Conservation (phyloP, 108 stramenopile species). For the Skeletonema potamos region DNA sequence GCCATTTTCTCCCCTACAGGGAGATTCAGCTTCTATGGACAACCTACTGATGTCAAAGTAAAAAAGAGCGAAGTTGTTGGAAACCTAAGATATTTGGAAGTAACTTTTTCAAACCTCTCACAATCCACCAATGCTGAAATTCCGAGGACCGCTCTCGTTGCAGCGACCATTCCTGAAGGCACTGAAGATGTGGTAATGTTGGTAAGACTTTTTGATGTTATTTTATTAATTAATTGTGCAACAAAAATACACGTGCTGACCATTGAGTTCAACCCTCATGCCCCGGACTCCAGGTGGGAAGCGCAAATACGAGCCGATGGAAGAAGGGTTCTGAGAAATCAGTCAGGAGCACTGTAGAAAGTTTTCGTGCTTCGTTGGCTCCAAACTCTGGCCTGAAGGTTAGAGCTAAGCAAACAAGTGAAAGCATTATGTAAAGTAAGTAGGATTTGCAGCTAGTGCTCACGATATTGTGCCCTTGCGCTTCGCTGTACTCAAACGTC, state of each 20-base stretch:
- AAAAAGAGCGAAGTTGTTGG: constrained; percentile 39
- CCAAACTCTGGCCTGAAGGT: constrained; percentile 58
- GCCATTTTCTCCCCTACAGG: constrained; percentile 55
- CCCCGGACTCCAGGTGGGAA: constrained; percentile 28
- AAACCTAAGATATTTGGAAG: constrained; percentile 50
- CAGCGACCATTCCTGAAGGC: constrained; percentile 59
- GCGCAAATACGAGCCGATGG: constrained; percentile 61
- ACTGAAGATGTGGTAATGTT: constrained; percentile 58
- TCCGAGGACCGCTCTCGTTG: constrained; percentile 51
- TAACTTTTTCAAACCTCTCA: constrained; percentile 50
- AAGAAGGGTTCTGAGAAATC: constrained; percentile 46
- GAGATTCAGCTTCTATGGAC: constrained; percentile 68
- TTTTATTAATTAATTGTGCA: too few species aligned
- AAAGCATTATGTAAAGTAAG: too few species aligned
- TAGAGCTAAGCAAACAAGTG: constrained; percentile 33
- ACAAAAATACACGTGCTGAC: too few species aligned
- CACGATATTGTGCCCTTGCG: too few species aligned
- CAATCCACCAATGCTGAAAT: constrained; percentile 71
- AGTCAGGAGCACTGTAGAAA: constrained; percentile 39
- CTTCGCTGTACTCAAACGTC: not conserved
- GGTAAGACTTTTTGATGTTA: constrained; percentile 8
- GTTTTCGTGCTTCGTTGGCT: constrained; percentile 52
- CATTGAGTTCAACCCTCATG: too few species aligned
- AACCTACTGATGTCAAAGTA: constrained; percentile 66
- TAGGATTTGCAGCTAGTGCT: too few species aligned